These are phyloP conservation scores for Endotrypanum monterogeii DNA, from an alignment of 208 protist species.

Conservation along the genomic window DNA sequence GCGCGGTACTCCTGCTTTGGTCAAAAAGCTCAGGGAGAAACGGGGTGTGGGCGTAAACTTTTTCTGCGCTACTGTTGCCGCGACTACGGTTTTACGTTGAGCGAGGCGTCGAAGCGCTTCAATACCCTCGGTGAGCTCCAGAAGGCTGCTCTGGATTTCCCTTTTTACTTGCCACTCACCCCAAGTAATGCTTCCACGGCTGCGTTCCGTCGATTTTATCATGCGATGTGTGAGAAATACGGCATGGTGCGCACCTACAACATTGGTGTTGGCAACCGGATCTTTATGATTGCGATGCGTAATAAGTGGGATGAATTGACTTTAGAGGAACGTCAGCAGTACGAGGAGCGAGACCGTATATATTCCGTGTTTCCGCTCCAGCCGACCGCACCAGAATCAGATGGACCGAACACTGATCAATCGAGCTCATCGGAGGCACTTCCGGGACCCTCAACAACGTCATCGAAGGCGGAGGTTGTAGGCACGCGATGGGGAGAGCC, in stretches of 20 bases:
- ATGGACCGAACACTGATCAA: not conserved
- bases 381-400: not conserved
- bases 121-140: conserved; percentile 62
- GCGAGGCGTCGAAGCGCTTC: conserved; percentile 46
- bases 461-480: not conserved
- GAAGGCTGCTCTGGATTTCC: conserved; percentile 77
- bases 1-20: conserved; percentile 65
- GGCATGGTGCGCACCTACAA: conserved; percentile 44
- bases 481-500: not conserved
- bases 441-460: not conserved
- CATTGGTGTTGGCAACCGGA: conserved; percentile 40
- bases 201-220: conserved; percentile 71
- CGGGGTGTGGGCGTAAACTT: conserved; percentile 50
- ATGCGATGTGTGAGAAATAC: conserved; percentile 49
- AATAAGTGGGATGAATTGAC: conserved; percentile 58
- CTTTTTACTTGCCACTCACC: conserved; percentile 72
- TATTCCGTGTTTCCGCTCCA: conserved; percentile 49
- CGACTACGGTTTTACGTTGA: conserved; percentile 71
- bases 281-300: conserved; percentile 70
- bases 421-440: not conserved
- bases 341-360: conserved; percentile 34
- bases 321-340: conserved; percentile 46
- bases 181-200: conserved; percentile 12
- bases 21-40: conserved; percentile 19
- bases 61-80: conserved; percentile 64